Conservation (phyloP, 495 filamentous ascomycete genomes). For the Xylaria intraflava region DNA sequence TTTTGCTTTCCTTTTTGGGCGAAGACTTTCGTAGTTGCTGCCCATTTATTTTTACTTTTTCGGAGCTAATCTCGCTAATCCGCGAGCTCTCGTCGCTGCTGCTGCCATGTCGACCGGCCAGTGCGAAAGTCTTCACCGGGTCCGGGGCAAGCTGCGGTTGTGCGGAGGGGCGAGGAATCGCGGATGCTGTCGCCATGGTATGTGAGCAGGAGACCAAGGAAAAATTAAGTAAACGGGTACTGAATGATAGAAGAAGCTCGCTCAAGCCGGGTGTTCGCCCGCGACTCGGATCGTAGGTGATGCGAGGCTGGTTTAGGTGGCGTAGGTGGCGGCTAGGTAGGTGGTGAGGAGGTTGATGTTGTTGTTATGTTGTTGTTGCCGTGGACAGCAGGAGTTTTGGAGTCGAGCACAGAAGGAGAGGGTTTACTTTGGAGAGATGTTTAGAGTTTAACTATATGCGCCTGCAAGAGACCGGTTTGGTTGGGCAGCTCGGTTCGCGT, state of each 20-base stretch:
- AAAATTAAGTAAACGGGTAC: not conserved
- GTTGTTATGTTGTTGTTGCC: too few species aligned
- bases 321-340: too few species aligned
- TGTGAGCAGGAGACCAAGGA: not conserved
- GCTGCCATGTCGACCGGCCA: slow-evolving; percentile 24
- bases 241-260: not conserved
- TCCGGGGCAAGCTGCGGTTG: not conserved
- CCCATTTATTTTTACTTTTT: slow-evolving; percentile 18
- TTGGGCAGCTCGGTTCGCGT: not conserved
- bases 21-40: not conserved
- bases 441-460: slow-evolving; percentile 10
- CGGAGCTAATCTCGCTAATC: slow-evolving; percentile 22
- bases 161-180: not conserved
- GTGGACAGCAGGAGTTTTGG: too few species aligned
- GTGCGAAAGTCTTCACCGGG: slow-evolving; percentile 1
- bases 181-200: slow-evolving; percentile 23
- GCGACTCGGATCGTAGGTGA: not conserved
- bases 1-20: slow-evolving; percentile 3
- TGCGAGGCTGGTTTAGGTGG: not conserved
- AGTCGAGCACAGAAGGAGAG: not conserved
- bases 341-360: too few species aligned
- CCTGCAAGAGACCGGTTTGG: not conserved
- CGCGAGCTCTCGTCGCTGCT: slow-evolving; percentile 30
- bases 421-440: not conserved
- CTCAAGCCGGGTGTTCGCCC: not conserved